Evolutionary conservation across 2,329 filamentous ascomycete genomes (phyloP), one percentile per base, ranked within the genome.

Genomic region (Talaromyces sp.): DNA sequence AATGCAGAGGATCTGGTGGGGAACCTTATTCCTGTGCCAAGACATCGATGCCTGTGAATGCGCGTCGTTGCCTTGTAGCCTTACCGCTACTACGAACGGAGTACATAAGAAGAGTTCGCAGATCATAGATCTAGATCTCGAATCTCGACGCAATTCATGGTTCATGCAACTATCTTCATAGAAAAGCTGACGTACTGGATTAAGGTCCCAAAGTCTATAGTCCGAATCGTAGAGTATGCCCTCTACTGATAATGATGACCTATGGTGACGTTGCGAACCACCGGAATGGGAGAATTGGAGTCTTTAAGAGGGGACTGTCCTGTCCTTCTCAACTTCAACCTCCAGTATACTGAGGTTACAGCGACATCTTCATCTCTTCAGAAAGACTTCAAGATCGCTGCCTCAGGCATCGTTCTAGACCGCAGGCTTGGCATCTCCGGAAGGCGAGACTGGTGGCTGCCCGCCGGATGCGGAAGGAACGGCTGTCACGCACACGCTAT

Each of bases 1-100:
- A 60, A 63, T 57, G 58, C 57, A 53, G 41, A 63, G 59, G 60
- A 51, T 60, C 53, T 54, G n/a, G 54, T 48, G 48, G 57, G 45
- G 51, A 7, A 22, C 43, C 51, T 40, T 40, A 43, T 33, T 43
- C n/a, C 53, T 28, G 17, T 46, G 53, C 53, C 53, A 55, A 55
- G 53, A 55, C 53, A 36, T 46, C 2, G 8, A 31, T 21, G 17
- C 15, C n/a, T n/a, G n/a, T n/a, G n/a, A n/a, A n/a, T n/a, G n/a
- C 28, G 45, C 3, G n/a, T 48, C 11, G 28, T 21, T 48, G 28
- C 45, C 45, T 48, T 48, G 11, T 1, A 48, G 45, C 45, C 28
- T 33, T 15, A 48, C 45, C 31, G n/a, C 25, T 35, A 35, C 33
- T 13, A 46, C n/a, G 9, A 2, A 31, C n/a, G 11, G 10, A 11